Conservation (phyloP, 2,329 filamentous ascomycete genomes). For the Calonectria hongkongensis region DNA sequence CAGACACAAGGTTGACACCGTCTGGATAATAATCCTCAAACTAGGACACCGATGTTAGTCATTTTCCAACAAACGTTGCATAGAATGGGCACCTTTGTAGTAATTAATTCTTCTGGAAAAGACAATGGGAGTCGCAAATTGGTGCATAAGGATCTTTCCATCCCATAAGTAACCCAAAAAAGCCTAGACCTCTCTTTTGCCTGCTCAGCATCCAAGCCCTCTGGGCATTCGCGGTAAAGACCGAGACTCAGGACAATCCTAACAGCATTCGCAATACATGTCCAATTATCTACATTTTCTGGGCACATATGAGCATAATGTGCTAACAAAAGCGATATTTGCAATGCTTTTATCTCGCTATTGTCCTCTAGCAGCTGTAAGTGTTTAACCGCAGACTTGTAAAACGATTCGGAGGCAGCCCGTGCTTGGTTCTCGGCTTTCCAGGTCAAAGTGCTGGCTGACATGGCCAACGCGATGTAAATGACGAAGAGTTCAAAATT, state of each 20-base stretch:
- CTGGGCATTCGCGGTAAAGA: constrained; percentile 10
- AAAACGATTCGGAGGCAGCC: constrained; percentile 10
- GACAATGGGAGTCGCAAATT: constrained; percentile 7
- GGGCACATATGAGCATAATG: constrained; percentile 25
- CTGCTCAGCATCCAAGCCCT: background rate
- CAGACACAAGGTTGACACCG: background rate
- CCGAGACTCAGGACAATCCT: constrained; percentile 15
- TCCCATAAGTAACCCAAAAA: constrained; percentile 21
- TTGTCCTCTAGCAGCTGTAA: background rate
- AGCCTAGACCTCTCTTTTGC: background rate
- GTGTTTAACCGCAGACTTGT: constrained; percentile 16
- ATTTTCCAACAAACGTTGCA: background rate
- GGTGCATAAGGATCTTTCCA: constrained; percentile 17
- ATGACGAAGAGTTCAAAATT: constrained; percentile 15
- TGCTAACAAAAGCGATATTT: constrained; percentile 11
- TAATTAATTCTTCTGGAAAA: constrained; percentile 8
- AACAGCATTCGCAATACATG: constrained; percentile 16
- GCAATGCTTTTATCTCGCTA: constrained; percentile 15
- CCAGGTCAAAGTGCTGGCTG: constrained; percentile 14
- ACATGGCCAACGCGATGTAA: constrained; percentile 3
- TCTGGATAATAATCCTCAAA: background rate
- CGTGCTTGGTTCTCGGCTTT: constrained; percentile 13
- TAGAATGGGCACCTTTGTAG: background rate
- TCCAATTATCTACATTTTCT: constrained; percentile 20
- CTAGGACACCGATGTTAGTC: background rate